Base-by-base conservation (phyloP, 257 asterid species). In the Jacaranda copaia region DNA sequence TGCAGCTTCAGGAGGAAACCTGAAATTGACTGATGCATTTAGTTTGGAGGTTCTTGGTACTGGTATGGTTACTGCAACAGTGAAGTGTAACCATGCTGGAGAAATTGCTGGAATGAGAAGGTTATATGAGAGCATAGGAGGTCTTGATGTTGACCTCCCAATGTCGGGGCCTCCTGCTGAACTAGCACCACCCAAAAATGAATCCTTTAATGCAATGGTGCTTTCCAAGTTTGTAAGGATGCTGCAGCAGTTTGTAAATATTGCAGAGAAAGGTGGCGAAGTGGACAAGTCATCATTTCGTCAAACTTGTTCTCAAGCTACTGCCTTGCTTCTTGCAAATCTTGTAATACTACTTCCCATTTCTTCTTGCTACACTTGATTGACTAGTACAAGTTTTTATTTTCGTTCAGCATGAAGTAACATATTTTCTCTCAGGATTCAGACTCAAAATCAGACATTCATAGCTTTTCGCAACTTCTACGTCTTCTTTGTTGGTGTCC, bases 401-500 rank as follows among this genome's bases (percentile, higher is more conserved):
- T 74, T 63, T 48, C 60, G 60, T 55, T 70, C n/a, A 51, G 68
- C 62, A 59, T 82, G 75, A 72, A 67, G 13, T 71, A 76, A 65
- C 79, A 70, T 61, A 46, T 53, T 77, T 77, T 61, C 83, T 70
- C 77, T 77, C 96, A 93, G 99, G 97, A 79, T 81, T 90, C 97
- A 58, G 96, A 89, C 76, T 78, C 88, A 58, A 89, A 89, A 81
- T 77, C 97, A 78, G 87, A 83, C 76, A 65, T 79, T 45, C 94
- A 87, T 82, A 89, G 99, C 92, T 96, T 96, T 85, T 92, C 97
- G 40, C 97, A 92, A 85, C 98, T 96, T 86, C 88, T 96, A 61
- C 98, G 98, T 66, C 97, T 96, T 81, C 97, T 96, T 82, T 96
- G 99, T 90, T 96, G 99, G 99, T 96, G 98, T 87, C 99, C 99